Evolutionary conservation across 345 rosid genomes (phyloP), one percentile per base, ranked within the genome.

Genomic region (Bruguiera gymnorhiza): DNA sequence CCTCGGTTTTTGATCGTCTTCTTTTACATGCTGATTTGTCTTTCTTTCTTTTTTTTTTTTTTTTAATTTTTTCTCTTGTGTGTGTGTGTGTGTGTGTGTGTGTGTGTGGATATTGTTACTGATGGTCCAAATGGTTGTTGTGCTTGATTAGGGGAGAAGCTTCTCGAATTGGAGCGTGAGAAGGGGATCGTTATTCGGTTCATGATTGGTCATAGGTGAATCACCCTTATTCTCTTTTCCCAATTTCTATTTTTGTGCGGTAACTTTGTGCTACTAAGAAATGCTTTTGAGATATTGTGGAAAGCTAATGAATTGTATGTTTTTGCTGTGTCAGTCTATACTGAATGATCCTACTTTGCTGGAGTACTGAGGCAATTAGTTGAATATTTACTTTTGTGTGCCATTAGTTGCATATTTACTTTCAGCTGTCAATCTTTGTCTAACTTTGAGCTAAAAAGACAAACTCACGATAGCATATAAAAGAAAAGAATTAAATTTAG

Each of bases 201-300:
- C 86, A 95, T 92, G 98, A 95, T 95, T 81, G 99, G 98, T 51
- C 99, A 95, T 65, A 91, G 98, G 98, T 90, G 74, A 75, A 29
- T 72, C 64, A 1, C 8, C 50, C 5, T 34, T 20, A 10, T 57
- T 4, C 32, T 32, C 30, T 66, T 34, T 60, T 51, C 63, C 36
- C 63, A 11, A 11, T 13, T 43, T 43, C 3, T 3, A 2, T 60
- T 21, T 10, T 68, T 36, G 18, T 31, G 24, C 27, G 19, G 29
- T 29, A 26, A 65, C 8, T 7, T 68, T 68, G 11, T 46, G 46
- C 51, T 51, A 7, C 18, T 62, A 4, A 20, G 32, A 32, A 39
- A 23, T 31, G 26, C 18, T 15, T 50, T 60, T 4, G 3, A 43
- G 50, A 43, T 13, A 13, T 43, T 11, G 50, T 3, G 50, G 50